Evolutionary conservation across 306 rosid species (phyloP).

Genomic region (Senna siamea): DNA sequence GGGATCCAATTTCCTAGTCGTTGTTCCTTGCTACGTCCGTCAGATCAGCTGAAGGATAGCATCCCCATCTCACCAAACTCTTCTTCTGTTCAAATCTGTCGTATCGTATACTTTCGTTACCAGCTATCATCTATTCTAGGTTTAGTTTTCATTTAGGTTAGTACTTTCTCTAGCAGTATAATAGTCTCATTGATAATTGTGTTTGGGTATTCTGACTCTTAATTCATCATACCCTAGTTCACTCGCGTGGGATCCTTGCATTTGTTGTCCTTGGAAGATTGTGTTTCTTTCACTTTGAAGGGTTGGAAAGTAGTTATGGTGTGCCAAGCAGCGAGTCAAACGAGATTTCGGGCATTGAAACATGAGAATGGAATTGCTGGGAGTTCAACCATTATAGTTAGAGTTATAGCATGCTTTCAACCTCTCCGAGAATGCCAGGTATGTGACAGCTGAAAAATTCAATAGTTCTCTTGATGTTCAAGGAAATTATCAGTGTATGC

Average conservation of each 20-base stretch:
- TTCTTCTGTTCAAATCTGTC: neutral
- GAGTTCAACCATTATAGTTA: constrained; percentile 84
- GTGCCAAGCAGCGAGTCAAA: constrained; percentile 98
- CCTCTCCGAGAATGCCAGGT: constrained; percentile 99
- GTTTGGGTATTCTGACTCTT: constrained; percentile 2
- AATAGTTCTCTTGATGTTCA: neutral
- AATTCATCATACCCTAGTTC: constrained; percentile 22
- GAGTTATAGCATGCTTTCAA: constrained; percentile 95
- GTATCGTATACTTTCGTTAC: neutral
- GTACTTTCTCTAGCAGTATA: neutral
- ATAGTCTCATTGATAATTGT: constrained; percentile 13
- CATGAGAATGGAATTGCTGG: constrained; percentile 93
- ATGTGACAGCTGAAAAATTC: constrained; percentile 14
- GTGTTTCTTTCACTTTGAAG: constrained; percentile 49
- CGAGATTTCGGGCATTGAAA: constrained; percentile 99
- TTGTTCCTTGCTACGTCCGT: constrained; percentile 91
- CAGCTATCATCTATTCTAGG: constrained; percentile 1
- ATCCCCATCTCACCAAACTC: neutral
- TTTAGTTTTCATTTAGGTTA: neutral
- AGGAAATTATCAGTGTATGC: neutral
- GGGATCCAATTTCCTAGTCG: constrained; percentile 89
- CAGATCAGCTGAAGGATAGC: constrained; percentile 79
- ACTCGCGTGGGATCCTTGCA: constrained; percentile 25
- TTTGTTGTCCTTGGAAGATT: constrained; percentile 41
- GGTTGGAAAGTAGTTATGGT: constrained; percentile 94